Evolutionary conservation across 148 eudicot genomes (phyloP).

Genomic region (Fallopia convolvulus): DNA sequence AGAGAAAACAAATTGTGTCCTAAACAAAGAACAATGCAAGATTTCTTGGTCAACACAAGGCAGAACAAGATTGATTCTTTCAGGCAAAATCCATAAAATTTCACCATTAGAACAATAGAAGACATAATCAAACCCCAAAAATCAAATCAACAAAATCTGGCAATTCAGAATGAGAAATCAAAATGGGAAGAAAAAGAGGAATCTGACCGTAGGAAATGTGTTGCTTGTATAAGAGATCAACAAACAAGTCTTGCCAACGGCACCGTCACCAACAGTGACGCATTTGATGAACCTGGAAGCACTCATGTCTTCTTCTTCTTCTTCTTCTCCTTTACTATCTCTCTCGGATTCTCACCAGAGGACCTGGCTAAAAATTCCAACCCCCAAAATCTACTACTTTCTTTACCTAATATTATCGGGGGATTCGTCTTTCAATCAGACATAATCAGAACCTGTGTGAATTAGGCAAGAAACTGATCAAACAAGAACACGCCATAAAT

Average conservation of each 20-base stretch:
- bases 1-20: not conserved
- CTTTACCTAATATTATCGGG: not conserved
- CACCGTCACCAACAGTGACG: conserved; percentile 92
- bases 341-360: conserved; percentile 42
- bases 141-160: not conserved
- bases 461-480: not conserved
- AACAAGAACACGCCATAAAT: conserved; percentile 17
- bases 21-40: not conserved
- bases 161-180: not conserved
- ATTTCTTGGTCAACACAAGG: not conserved
- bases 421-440: conserved; percentile 5
- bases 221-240: conserved; percentile 96
- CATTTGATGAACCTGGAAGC: conserved; percentile 93
- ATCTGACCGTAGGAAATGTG: conserved; percentile 78
- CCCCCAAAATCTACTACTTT: conserved; percentile 11
- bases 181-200: not conserved
- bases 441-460: conserved; percentile 5
- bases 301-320: conserved; percentile 43
- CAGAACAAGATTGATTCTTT: not conserved
- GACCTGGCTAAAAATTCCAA: conserved; percentile 22
- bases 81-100: not conserved
- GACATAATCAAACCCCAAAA: not conserved
- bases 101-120: not conserved
- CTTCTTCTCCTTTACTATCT: not conserved
- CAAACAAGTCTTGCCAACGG: conserved; percentile 89